Evolutionary conservation across 768 basidiomycete species (phyloP).

Genomic region (Boletales sp.): DNA sequence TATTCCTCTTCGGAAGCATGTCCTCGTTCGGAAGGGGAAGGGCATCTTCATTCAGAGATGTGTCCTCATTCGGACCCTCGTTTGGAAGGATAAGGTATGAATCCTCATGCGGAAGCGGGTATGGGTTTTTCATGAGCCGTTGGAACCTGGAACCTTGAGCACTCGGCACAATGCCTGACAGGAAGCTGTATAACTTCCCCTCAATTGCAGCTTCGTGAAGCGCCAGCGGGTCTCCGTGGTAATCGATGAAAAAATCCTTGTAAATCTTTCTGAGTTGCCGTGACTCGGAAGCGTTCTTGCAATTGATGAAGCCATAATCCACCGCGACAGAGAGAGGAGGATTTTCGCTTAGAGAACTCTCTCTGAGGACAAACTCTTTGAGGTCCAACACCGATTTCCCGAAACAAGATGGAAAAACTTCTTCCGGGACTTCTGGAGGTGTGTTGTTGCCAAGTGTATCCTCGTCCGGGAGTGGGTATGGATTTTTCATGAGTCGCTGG

Average conservation of each 20-base stretch:
- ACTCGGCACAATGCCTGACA: conserved; percentile 16
- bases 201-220: conserved; percentile 35
- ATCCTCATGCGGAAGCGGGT: conserved; percentile 11
- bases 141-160: conserved; percentile 22
- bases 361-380: no score
- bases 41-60: no score
- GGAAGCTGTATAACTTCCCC: conserved; percentile 32
- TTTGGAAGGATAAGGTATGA: no score
- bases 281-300: conserved; percentile 3
- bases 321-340: no score
- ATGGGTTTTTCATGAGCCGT: conserved; percentile 31
- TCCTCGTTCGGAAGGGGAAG: no score
- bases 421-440: no score
- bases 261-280: conserved; percentile 31
- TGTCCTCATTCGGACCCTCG: no score
- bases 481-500: conserved; percentile 30
- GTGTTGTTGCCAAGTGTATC: conserved; percentile 18
- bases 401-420: no score
- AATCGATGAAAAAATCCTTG: conserved; percentile 27
- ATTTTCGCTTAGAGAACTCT: no score
- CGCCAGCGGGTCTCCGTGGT: conserved; percentile 26
- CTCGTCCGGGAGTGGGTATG: conserved; percentile 17
- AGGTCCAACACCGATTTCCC: no score
- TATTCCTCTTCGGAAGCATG: no score
- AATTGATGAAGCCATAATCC: conserved; percentile 17